Conservation (phyloP, 305 asterid genomes). For the Lippia alba region DNA sequence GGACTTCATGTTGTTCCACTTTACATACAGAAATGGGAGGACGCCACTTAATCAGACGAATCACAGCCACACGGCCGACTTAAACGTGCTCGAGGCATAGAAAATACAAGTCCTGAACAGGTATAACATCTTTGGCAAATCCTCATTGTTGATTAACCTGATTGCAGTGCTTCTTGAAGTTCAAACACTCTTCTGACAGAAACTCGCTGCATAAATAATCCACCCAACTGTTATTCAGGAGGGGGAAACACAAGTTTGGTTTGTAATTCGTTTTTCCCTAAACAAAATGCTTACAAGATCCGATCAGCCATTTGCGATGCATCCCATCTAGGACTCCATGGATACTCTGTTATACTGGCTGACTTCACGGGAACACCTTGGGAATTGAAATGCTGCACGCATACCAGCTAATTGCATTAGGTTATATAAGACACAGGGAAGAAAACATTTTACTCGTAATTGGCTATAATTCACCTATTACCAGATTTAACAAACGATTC, state of each 20-base stretch:
- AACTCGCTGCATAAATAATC: conserved; percentile 62
- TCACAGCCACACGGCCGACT: not conserved
- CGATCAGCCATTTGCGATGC: conserved; percentile 78
- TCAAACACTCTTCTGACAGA: conserved; percentile 78
- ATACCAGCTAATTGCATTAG: conserved; percentile 26
- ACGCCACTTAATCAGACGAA: not conserved
- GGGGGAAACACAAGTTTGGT: too few species aligned
- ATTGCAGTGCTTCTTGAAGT: conserved; percentile 93
- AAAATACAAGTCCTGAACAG: not conserved
- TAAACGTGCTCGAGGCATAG: conserved; percentile 1
- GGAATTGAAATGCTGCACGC: conserved; percentile 69
- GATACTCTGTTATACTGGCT: conserved; percentile 55
- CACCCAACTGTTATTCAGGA: conserved; percentile 2
- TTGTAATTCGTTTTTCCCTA: not conserved
- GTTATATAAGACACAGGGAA: not conserved
- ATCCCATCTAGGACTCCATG: conserved; percentile 97
- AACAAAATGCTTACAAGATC: conserved; percentile 61
- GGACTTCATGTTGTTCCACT: conserved; percentile 6
- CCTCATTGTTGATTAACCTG: conserved; percentile 63
- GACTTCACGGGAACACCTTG: conserved; percentile 74
- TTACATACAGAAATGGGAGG: conserved; percentile 2
- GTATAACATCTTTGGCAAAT: conserved; percentile 9
- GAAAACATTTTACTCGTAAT: conserved; percentile 5
- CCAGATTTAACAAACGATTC: conserved; percentile 7
- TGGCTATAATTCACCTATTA: not conserved